Percentiles rank a stretch among this genome's conserved stretches.
These are phyloP conservation scores for Colletotrichum orbiculare DNA, from an alignment of 2,329 filamentous ascomycete genomes.

Conservation along the genomic window DNA sequence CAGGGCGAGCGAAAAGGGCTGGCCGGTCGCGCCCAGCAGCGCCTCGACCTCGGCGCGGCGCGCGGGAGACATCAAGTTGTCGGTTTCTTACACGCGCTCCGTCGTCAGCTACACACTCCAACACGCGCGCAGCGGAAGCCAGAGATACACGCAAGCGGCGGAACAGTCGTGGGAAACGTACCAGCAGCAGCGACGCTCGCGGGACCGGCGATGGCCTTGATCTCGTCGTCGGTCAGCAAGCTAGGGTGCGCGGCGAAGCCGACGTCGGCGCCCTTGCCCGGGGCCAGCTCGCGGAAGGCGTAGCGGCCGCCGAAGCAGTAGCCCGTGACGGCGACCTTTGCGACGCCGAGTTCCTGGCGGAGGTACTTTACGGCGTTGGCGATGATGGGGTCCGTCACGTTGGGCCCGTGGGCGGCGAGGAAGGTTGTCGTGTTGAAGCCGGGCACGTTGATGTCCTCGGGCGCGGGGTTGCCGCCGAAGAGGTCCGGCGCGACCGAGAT, in stretches of 20 bases:
- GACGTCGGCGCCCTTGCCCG: conserved; percentile 64
- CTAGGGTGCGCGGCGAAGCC: conserved; percentile 75
- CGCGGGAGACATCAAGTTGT: conserved; percentile 66
- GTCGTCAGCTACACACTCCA: conserved; percentile 20
- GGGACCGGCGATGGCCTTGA: conserved; percentile 66
- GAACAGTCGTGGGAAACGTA: conserved; percentile 41
- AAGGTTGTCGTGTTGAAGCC: conserved; percentile 56
- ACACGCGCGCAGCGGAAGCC: too few relatives aligned
- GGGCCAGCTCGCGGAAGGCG: conserved; percentile 62
- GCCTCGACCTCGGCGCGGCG: conserved; percentile 67
- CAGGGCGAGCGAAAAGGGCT: conserved; percentile 75
- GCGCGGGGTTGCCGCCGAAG: conserved; percentile 68
- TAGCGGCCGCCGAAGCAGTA: conserved; percentile 75
- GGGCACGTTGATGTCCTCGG: conserved; percentile 46
- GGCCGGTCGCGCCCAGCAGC: conserved; percentile 62
- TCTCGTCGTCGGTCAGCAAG: conserved; percentile 68
- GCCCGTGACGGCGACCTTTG: conserved; percentile 66
- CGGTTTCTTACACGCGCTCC: conserved; percentile 58
- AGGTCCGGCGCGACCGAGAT: conserved; percentile 74
- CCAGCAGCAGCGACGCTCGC: conserved; percentile 71
- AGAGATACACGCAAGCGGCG: background rate
- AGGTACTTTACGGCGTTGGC: conserved; percentile 58
- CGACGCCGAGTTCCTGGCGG: conserved; percentile 58
- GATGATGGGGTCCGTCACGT: conserved; percentile 59
- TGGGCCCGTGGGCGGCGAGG: conserved; percentile 51